Conservation (phyloP, 2,329 filamentous ascomycete species). For the Phialophora tarda region DNA sequence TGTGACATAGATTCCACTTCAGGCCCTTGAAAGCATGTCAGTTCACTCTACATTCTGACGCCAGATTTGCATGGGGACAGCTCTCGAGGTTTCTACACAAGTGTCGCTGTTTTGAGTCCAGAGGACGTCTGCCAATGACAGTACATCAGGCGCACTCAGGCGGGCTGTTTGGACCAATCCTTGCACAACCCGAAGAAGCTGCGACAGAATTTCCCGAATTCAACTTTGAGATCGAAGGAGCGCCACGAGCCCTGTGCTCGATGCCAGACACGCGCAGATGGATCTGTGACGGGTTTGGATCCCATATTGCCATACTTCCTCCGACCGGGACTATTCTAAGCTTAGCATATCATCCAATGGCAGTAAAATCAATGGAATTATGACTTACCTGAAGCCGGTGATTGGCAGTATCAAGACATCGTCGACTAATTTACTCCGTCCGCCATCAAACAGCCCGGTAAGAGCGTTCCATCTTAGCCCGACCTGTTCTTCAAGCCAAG, state of each 20-base stretch:
- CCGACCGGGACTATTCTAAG: constrained; percentile 40
- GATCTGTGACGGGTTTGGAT: constrained; percentile 42
- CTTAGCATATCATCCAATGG: background rate
- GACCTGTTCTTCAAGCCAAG: constrained; percentile 38
- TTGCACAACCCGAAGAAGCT: constrained; percentile 44
- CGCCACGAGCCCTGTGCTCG: constrained; percentile 45
- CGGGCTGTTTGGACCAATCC: constrained; percentile 40
- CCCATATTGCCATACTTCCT: constrained; percentile 44
- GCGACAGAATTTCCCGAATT: constrained; percentile 45
- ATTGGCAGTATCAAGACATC: constrained; percentile 46
- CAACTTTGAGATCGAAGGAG: constrained; percentile 40
- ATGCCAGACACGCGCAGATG: constrained; percentile 42
- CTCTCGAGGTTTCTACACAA: background rate
- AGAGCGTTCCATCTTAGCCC: constrained; percentile 44
- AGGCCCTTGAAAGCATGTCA: background rate
- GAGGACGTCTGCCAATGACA: background rate
- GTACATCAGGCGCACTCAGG: background rate
- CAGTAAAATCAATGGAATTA: background rate
- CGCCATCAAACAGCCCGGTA: constrained; percentile 42
- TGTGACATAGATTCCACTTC: background rate
- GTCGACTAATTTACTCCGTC: constrained; percentile 42
- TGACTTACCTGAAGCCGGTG: constrained; percentile 44
- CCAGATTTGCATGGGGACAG: background rate
- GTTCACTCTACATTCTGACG: background rate
- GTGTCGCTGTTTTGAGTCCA: background rate